Evolutionary conservation across 306 rosid species (phyloP), one percentile per base, ranked within the genome.

Genomic region (Neltuma alba): DNA sequence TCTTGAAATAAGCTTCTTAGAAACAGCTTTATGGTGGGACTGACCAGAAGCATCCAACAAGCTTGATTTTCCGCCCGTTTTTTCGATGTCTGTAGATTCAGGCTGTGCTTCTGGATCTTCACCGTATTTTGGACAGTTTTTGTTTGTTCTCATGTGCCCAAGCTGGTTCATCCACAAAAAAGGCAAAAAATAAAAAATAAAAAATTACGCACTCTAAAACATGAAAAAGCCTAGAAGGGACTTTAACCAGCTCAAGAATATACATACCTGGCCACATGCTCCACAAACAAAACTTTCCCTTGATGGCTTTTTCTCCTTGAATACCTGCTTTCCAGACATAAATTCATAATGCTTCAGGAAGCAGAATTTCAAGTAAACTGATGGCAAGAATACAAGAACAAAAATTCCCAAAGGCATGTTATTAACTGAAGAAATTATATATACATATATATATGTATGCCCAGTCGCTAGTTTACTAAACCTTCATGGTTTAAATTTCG

Each of bases 71-170:
- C 86, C 89, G 36, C 88, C 50, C 52, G 81, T 64, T 86, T 92
- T 95, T 70, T 91, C 99, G 67, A 65, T 66, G 36, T 92, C 98
- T 10, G 78, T 81, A 84, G 92, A 82, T 64, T 95, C 97, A 41
- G 70, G 76, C 54, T 84, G 90, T 71, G 91, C 65, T 69, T 92
- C 97, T 1, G 55, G 86, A 82, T 95, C 98, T 78, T 93, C 97
- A 72, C 99, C 91, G 77, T 95, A 95, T 86, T 85, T 92, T 66
- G 99, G 99, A 85, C 99, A 95, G 87, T 95, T 89, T 89, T 95
- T 95, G 91, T 95, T 95, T 4, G 99, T 95, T 61, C 97, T 90
- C 99, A 95, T 95, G 80, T 95, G 99, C 86, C 99, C 97, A 85
- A 87, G 86, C 99, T 95, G 89, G 81, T 66, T 70, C 47, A 73